phyloP scores from a whole-genome alignment of 2,329 filamentous ascomycete genomes.

The Coleophoma crateriformis region DNA sequence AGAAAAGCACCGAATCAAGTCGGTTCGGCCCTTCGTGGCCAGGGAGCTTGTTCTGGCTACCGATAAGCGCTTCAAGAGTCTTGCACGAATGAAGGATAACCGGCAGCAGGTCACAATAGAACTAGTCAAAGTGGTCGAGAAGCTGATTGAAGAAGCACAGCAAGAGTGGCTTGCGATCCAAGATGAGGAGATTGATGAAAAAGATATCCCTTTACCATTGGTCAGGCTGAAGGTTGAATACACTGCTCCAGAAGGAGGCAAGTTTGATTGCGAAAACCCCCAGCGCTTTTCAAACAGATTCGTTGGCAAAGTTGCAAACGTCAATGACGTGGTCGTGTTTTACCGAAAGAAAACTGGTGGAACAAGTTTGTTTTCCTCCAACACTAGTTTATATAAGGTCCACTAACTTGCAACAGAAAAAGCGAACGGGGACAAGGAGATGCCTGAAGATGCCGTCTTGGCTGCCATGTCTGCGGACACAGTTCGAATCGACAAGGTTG shows the following conservation, averaged over 20 bases:
- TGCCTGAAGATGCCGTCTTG: conserved; percentile 60
- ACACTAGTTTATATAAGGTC: not conserved
- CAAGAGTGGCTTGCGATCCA: conserved; percentile 77
- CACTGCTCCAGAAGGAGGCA: conserved; percentile 74
- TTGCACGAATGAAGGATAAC: conserved; percentile 81
- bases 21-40: conserved; percentile 86
- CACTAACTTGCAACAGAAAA: conserved; percentile 24
- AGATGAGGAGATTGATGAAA: conserved; percentile 52
- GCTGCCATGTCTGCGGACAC: conserved; percentile 61
- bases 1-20: conserved; percentile 78
- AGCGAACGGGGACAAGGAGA: conserved; percentile 42
- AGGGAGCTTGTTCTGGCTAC: conserved; percentile 72
- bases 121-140: conserved; percentile 73
- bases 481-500: conserved; percentile 82
- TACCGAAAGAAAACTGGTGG: conserved; percentile 75
- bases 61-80: conserved; percentile 68
- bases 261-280: conserved; percentile 89
- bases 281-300: conserved; percentile 95
- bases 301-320: conserved; percentile 83
- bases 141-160: conserved; percentile 82
- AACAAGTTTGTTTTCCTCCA: conserved; percentile 32
- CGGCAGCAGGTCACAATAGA: conserved; percentile 72
- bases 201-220: conserved; percentile 70
- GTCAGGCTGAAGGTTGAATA: conserved; percentile 90
- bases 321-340: conserved; percentile 89